Conservation (phyloP, 2,329 filamentous ascomycete genomes). For the Cytospora piceicola region DNA sequence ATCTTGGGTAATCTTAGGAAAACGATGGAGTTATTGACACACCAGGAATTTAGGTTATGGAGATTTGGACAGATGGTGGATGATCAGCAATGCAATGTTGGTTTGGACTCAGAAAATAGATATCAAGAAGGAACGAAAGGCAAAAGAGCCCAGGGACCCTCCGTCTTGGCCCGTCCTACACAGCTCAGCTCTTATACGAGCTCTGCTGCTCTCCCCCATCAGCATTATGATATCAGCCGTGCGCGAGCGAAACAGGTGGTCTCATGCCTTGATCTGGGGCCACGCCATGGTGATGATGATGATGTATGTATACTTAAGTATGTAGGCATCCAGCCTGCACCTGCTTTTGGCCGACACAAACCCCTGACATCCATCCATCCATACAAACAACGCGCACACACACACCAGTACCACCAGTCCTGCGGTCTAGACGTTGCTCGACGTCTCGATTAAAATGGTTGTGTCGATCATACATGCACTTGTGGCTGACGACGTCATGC, state of each 20-base stretch:
- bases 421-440: neutral
- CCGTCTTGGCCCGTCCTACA: neutral
- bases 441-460: constrained; percentile 1
- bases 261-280: neutral
- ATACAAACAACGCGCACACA: too few relatives aligned
- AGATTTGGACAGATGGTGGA: neutral
- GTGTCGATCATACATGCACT: constrained; percentile 11
- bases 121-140: neutral
- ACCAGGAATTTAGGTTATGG: neutral
- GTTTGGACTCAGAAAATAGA: neutral
- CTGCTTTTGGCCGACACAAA: neutral
- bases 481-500: constrained; percentile 21
- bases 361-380: neutral
- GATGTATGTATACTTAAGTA: too few relatives aligned
- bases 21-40: neutral
- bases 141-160: neutral
- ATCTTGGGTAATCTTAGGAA: neutral
- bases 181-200: constrained; percentile 14
- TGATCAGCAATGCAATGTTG: neutral
- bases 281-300: neutral
- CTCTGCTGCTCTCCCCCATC: neutral
- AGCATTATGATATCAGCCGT: constrained; percentile 6
- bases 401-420: neutral
- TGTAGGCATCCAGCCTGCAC: neutral
- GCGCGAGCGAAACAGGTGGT: neutral